Base-by-base conservation (phyloP, 345 rosid species). In the Cardiospermum halicacabum region DNA sequence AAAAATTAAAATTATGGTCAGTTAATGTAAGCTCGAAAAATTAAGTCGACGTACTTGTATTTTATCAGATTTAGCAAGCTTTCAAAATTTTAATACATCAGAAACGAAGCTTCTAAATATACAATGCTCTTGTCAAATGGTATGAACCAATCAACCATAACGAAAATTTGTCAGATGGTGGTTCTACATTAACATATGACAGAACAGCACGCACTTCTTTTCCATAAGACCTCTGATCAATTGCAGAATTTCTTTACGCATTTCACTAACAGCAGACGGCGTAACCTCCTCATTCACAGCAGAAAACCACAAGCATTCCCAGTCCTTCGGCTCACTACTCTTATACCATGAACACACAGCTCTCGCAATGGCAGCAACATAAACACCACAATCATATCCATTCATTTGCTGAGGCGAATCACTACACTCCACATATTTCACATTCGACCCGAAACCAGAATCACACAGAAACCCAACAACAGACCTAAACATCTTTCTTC, bases 341-440 rank as follows among this genome's bases (percentile, higher is more conserved):
- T 63, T 63, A 61, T 80, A 53, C 97, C 97, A 87, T 32, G 56
- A 13, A 72, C 86, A 85, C 56, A 85, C 80, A 21, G 77, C 77
- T 57, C 78, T 73, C 18, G 95, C 87, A 21, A 59, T 72, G 11
- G 96, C 92, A 5, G 76, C 73, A 47, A 88, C 86, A 40, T 74
- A 81, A 37, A 88, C 69, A 39, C 97, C 97, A 40, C 97, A 88
- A 53, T 93, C 99, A 13, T 77, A 76, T 32, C 89, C 82, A 73
- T 88, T 91, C 60, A 61, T 56, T 66, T 94, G 96, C 74, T 72
- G 85, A 0, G 92, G 97, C 5, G 97, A 81, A 50, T 75, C 80
- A 1, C 48, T 30, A 66, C 69, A 72, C 25, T 85, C 89, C 30
- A 58, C 66, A 67, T 74, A 86, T 43, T 47, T 54, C n/a, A 78